Base-by-base conservation (phyloP, 805 yeast genomes). In the Jamesozyma gamospora region DNA sequence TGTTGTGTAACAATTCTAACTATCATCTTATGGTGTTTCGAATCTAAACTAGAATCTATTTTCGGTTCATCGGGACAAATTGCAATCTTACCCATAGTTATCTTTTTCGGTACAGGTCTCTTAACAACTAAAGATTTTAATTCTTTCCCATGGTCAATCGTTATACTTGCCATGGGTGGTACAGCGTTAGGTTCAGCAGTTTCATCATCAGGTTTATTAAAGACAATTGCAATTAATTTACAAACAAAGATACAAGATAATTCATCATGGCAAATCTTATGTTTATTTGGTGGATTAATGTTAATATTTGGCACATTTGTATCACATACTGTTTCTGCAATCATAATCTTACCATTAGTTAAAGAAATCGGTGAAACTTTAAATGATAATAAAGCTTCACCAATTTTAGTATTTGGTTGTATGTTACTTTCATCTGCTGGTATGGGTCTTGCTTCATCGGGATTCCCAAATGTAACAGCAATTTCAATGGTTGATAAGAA, bases 391-490 rank as follows among this genome's bases (percentile, higher is more conserved):
- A 94, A 84, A 52, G 90, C 96, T 17, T 63, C 70, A 1, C 63
- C 63, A 7, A 48, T 65, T 24, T 46, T 67, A 36, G 63, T 66
- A 37, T 66, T 67, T 37, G 66, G 67, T 34, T 60, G 65, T 42
- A 71, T 87, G 29, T 58, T 88, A 36, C 63, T 90, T 48, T 80
- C 94, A 15, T 87, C 96, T 0, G 82, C 84, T 40, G 98, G 97
- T 42, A 92, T 90, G 97, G 97, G 95, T 4, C 69, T 90, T 41
- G 96, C 97, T 2, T 88, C 97, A 0, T 81, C 94, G 0, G 97
- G 98, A 0, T 92, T 92, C 71, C 98, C 98, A n/a, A 90, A 92
- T 55, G 95, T 92, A 28, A 88, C 97, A 0, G 98, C 97, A 0
- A 85, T 92, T 44, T 85, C 96, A 46, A 80, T 85, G 81, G 75